Evolutionary conservation across 441 rosid species (phyloP), one percentile per base, ranked within the genome.

Genomic region (Populus tomentosa): DNA sequence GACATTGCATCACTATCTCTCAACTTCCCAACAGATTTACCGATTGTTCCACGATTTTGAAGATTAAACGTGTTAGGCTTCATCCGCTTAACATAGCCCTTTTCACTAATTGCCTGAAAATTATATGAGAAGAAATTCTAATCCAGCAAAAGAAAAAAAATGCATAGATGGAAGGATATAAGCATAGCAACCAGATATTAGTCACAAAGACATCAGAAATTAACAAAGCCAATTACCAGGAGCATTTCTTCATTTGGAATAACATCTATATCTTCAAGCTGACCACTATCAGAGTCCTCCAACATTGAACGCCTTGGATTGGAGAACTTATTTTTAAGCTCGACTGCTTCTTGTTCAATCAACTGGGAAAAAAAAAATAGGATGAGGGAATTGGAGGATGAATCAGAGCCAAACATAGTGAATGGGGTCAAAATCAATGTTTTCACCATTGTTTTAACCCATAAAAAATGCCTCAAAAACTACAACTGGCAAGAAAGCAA

Each of bases 61-160:
- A 95, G 97, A 89, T 91, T 94, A 81, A 95, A 95, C 42, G 95
- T 94, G 82, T 86, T 83, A 10, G 98, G 88, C 81, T 89, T 95
- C 97, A 95, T 94, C 83, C 97, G 90, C 87, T 95, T 95, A 75
- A 94, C 87, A 87, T 95, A 95, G 64, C 99, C 99, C 79, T 95
- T 95, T 85, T 95, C 99, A 79, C 99, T 95, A 70, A 95, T 63
- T 46, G 97, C 97, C 99, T 95, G 87, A 80, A 86, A 86, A 80
- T 69, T 30, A 62, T 76, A 73, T 53, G 65, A 69, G 75, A 72
- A 14, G 32, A 74, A 76, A 23, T 24, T 71, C 10, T 63, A 59
- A 13, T 33, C 59, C 59, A 6, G 35, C 77, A 50, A 20, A 40
- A 26, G 74, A 72, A n/a, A 70, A 66, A 64, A 24, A 10, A 28